These are phyloP conservation scores for Penicillium ochrochloron DNA, from an alignment of 495 filamentous ascomycete species.

Conservation along the genomic window DNA sequence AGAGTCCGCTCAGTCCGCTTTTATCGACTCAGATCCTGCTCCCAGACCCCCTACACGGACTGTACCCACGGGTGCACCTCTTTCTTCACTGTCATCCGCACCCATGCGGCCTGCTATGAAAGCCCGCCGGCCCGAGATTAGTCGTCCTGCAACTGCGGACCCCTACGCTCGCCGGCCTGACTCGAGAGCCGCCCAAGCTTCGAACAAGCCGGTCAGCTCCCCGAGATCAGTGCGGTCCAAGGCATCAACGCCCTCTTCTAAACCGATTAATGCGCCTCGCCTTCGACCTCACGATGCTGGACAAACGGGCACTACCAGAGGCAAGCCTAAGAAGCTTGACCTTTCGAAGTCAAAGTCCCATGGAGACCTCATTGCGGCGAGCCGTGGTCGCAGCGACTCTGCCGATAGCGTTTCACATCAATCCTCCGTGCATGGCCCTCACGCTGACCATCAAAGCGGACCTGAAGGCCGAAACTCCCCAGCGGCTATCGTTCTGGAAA, in stretches of 20 bases:
- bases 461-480: slow-evolving; percentile 64
- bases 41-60: slow-evolving; percentile 36
- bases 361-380: slow-evolving; percentile 28
- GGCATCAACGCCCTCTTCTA: slow-evolving; percentile 36
- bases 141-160: slow-evolving; percentile 62
- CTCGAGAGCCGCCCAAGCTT: slow-evolving; percentile 35
- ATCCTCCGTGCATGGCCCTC: slow-evolving; percentile 28
- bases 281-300: slow-evolving; percentile 37
- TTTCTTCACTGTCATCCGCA: slow-evolving; percentile 59
- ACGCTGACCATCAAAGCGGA: slow-evolving; percentile 52
- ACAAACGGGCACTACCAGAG: slow-evolving; percentile 35
- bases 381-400: slow-evolving; percentile 34
- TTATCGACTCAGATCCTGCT: slow-evolving; percentile 49
- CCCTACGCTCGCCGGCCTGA: slow-evolving; percentile 53
- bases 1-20: slow-evolving; percentile 69
- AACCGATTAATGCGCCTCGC: slow-evolving; percentile 34
- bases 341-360: slow-evolving; percentile 41
- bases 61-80: slow-evolving; percentile 38
- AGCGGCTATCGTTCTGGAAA: slow-evolving; percentile 33
- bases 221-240: slow-evolving; percentile 43
- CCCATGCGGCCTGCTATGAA: slow-evolving; percentile 60
- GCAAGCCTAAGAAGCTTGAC: slow-evolving; percentile 45
- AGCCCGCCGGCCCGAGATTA: slow-evolving; percentile 51
- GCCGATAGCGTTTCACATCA: slow-evolving; percentile 32
- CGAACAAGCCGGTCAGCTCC: slow-evolving; percentile 47